Base-by-base conservation (phyloP, 2,329 filamentous ascomycete genomes). In the Graphilbum sp. region DNA sequence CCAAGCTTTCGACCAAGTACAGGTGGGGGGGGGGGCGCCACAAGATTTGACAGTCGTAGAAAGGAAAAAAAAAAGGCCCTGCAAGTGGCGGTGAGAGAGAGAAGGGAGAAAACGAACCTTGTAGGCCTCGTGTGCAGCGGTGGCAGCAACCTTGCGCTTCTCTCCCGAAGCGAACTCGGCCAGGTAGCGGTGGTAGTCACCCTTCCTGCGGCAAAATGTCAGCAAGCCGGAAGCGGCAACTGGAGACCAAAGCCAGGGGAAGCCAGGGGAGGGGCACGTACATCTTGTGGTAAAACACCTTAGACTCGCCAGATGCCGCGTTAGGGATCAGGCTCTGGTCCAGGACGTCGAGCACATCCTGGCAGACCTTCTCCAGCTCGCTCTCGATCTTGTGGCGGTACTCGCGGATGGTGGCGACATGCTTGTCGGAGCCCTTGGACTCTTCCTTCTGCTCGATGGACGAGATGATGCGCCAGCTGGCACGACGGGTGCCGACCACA, bases 201-300 rank as follows among this genome's bases (percentile, higher is more conserved):
- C 88, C 84, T 94, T 95, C 87, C 87, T 94, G 50, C 58, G 40
- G 12, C 15, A 17, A 16, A 29, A 25, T 7, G 12, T 12, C 7
- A 25, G 23, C 7, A 25, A 25, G 23, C 23, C 23, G 23, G 23
- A 36, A 17, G 29, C 35, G 27, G n/a, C n/a, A 25, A 27, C 16
- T 25, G 12, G 7, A 13, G 8, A 3, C 8, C 2, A 18, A 34
- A 25, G 20, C 27, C 15, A 34, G 12, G 3, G 23, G 3, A 24
- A 9, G 18, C 11, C 5, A 13, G 6, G 18, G 32, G 15, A 33
- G 20, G 8, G 18, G n/a, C 10, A 34, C 43, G 58, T 63, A 92
- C 86, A 96, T 96, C 80, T 96, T 96, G 81, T 96, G 87, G 71
- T 95, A 95, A 70, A 96, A 96, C 53, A 96, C 88, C 78, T 95